These are phyloP conservation scores for Aegilops sharonensis DNA, from an alignment of 176 grass and related monocot genomes.

Conservation along the genomic window DNA sequence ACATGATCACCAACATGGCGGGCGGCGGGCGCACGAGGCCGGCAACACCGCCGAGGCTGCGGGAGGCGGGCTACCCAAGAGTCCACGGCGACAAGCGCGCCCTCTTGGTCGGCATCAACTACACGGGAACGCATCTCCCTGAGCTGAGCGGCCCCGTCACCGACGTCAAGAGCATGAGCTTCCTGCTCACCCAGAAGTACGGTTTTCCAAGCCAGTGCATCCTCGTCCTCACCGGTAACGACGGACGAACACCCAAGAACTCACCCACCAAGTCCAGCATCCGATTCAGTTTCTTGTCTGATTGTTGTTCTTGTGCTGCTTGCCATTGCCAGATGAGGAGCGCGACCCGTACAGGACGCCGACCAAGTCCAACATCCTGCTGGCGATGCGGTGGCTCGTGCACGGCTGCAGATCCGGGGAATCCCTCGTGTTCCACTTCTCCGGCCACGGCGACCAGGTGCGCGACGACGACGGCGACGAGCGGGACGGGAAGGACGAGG, in stretches of 20 bases:
- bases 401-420: slow-evolving; percentile 60
- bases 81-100: slow-evolving; percentile 66
- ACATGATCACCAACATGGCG: not conserved
- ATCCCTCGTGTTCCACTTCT: slow-evolving; percentile 95
- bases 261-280: no score
- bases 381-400: slow-evolving; percentile 90
- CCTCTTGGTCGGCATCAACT: slow-evolving; percentile 72
- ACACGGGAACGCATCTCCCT: slow-evolving; percentile 3
- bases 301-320: not conserved
- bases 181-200: slow-evolving; percentile 59
- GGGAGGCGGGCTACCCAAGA: slow-evolving; percentile 33
- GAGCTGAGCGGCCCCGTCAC: slow-evolving; percentile 62
- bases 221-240: slow-evolving; percentile 51
- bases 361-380: slow-evolving; percentile 65
- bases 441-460: slow-evolving; percentile 71
- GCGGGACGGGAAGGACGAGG: slow-evolving; percentile 77
- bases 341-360: slow-evolving; percentile 41
- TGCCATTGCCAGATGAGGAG: slow-evolving; percentile 53
- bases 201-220: slow-evolving; percentile 60
- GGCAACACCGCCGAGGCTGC: not conserved
- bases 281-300: not conserved
- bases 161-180: slow-evolving; percentile 72
- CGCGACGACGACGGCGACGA: slow-evolving; percentile 66
- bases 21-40: not conserved
- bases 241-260: no score